Percentiles rank a stretch among this genome's conserved stretches.
Evolutionary conservation across 2,329 filamentous ascomycete species (phyloP).

Genomic region (Scopulariopsis brevicaulis): DNA sequence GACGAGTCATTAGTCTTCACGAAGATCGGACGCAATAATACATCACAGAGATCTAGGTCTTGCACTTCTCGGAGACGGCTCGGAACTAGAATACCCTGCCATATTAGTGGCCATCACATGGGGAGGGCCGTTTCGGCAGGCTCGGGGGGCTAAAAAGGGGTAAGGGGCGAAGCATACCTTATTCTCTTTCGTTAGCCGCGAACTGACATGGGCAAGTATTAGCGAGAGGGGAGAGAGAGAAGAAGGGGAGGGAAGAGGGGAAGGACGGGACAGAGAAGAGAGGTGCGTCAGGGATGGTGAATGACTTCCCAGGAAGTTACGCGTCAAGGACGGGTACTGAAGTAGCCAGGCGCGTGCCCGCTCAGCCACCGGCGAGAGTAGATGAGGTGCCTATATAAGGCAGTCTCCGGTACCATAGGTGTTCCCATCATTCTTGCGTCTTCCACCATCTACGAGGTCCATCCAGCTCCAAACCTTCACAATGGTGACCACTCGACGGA

Average conservation of each 20-base stretch:
- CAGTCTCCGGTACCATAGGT: neutral
- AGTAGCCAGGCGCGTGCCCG: neutral
- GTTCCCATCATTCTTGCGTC: neutral
- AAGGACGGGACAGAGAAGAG: conserved; percentile 6
- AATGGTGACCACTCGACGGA: neutral
- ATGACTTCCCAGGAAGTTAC: neutral
- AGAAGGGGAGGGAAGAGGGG: conserved; percentile 11
- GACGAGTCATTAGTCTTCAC: too few relatives aligned
- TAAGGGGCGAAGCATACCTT: too few relatives aligned
- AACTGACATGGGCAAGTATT: too few relatives aligned
- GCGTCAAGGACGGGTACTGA: neutral
- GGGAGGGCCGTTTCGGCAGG: too few relatives aligned
- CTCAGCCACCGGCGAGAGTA: neutral
- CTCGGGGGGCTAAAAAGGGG: too few relatives aligned
- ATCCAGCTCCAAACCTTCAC: neutral
- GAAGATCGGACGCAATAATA: too few relatives aligned
- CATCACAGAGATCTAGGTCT: too few relatives aligned
- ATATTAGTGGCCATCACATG: too few relatives aligned
- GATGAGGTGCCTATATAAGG: neutral
- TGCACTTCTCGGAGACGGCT: too few relatives aligned
- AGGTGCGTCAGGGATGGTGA: neutral
- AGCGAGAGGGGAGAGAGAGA: neutral
- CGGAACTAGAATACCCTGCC: too few relatives aligned
- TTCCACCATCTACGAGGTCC: neutral
- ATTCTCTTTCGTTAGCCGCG: too few relatives aligned